Evolutionary conservation across 495 filamentous ascomycete species (phyloP), one percentile per base, ranked within the genome.

Genomic region (Talaromyces liani): DNA sequence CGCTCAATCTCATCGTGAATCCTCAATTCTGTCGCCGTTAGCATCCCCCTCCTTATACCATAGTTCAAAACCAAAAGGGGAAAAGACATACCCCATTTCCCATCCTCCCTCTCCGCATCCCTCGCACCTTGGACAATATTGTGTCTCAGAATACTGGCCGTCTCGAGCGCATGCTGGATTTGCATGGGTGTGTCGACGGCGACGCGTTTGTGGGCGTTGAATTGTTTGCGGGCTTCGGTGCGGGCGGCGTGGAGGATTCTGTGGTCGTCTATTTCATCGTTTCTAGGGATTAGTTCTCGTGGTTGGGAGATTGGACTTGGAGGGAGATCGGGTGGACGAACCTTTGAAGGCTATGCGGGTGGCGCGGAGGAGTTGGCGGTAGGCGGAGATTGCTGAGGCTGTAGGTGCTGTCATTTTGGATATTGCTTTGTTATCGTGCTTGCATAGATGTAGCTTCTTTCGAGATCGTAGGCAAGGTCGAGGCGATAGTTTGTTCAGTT

Each of bases 1-100:
- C 91, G 82, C 74, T 98, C 94, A 53, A 90, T 98, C 62, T 93
- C 79, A 57, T 95, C 84, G 72, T 97, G 94, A 69, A 98, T 96
- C 16, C 85, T 80, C 59, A 98, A 79, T 72, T 90, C 92, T 95
- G 66, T 54, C 61, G 14, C 59, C 51, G 33, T 31, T 27, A 63
- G 27, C 53, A 39, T 33, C 2, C 36, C 6, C 36, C 34, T 2
- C 53, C 51, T 53, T 55, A 33, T 25, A 57, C 16, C 5, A 36
- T 36, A 3, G 7, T 7, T 7, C 6, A 6, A 31, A 7, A 31
- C 29, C 3, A 6, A 2, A 54, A 8, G 22, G 10, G 39, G 6
- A 7, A 18, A 29, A 65, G 12, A 77, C 88, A 62, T 78, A 91
- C 88, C 87, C 76, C 87, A 93, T 70, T 74, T 84, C 25, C 81